Evolutionary conservation across 108 stramenopile species (phyloP), one percentile per base, ranked within the genome.

Genomic region (Nitzschia sp.): DNA sequence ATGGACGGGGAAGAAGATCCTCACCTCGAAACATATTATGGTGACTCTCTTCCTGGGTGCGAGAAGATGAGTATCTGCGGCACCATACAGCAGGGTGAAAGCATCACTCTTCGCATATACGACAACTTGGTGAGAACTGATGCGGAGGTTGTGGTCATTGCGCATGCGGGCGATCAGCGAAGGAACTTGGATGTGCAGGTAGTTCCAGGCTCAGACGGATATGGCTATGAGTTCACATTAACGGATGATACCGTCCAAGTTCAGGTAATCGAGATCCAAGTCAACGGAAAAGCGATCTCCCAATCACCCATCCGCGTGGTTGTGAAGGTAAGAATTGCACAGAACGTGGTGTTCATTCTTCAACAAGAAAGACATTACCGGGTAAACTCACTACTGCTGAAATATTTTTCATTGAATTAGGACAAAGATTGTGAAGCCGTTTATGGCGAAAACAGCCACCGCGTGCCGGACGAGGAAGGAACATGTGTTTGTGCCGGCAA

Each of bases 31-130:
- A 27, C 13, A 16, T 26, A 57, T 32, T 29, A 5, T 57, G 56
- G 22, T 3, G 31, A 28, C 8, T 15, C 13, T 29, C 34, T 59
- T 27, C 6, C 11, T 23, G 76, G 76, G 11, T 77, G 76, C 28
- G 56, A 44, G 3, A 70, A 71, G 56, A 66, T 77, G 62, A 30
- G 27, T 26, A 2, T 77, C 26, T 77, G 76, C 35, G 76, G 28
- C 6, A 13, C 6, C 11, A 13, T 41, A 22, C 32, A 70, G 19
- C 69, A 70, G 31, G 22, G 26, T 1, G 21, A 45, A 27, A 16
- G 34, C 2, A 34, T 53, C 22, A 33, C 30, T 3, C 36, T 72
- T 9, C 62, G 63, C 15, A 45, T 41, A 1, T 46, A 26, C 30
- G 71, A 72, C 71, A 72, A 72, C 44, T 26, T 22, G 27, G 23